Evolutionary conservation across 768 basidiomycete genomes (phyloP).

Genomic region (Wakefieldia striispora): DNA sequence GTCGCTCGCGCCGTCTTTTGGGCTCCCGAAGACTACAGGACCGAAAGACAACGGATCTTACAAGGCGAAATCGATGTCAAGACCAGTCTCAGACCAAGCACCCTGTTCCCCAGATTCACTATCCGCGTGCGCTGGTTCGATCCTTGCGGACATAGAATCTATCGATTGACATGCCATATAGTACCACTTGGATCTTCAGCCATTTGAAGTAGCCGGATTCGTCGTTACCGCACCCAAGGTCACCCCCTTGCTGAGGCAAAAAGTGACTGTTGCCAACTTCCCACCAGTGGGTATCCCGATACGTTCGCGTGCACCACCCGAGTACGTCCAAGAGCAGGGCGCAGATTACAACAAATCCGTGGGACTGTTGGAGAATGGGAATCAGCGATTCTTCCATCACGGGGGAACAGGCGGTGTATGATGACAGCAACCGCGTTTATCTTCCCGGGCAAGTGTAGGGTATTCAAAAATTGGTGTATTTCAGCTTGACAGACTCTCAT

Average conservation of each 20-base stretch:
- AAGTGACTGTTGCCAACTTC: conserved; percentile 39
- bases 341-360: conserved; percentile 51
- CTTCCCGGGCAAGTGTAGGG: neutral
- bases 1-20: conserved; percentile 51
- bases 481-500: neutral
- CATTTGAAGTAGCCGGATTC: conserved; percentile 45
- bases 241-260: conserved; percentile 38
- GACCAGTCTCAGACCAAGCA: conserved; percentile 41
- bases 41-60: conserved; percentile 35
- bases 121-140: conserved; percentile 40
- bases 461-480: neutral
- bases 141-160: neutral
- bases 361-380: conserved; percentile 54
- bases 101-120: conserved; percentile 44
- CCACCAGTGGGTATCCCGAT: conserved; percentile 39
- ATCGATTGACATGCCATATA: conserved; percentile 16
- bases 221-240: conserved; percentile 19
- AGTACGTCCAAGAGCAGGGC: conserved; percentile 42
- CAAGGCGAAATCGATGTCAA: conserved; percentile 53
- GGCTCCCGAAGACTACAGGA: conserved; percentile 28
- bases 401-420: conserved; percentile 9
- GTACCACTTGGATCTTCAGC: conserved; percentile 47
- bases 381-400: conserved; percentile 45
- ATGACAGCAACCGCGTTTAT: neutral
- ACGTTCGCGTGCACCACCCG: conserved; percentile 51